Conservation (phyloP, 257 asterid species). For the Solanum appendiculatum region DNA sequence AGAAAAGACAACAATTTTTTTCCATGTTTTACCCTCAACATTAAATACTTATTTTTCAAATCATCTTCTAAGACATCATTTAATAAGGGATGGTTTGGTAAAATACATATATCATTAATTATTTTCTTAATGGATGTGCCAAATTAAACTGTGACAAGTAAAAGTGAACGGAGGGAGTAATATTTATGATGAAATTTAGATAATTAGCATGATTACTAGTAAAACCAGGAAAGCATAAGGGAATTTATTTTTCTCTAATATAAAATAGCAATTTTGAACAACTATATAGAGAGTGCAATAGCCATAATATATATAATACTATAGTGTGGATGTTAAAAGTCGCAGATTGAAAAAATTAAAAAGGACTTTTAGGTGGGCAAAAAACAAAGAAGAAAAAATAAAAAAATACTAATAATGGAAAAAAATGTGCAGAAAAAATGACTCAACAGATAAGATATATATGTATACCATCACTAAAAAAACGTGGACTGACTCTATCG, state of each 20-base stretch:
- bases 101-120: too few relatives aligned
- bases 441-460: background rate
- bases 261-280: background rate
- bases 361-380: background rate
- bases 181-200: background rate
- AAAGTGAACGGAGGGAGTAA: too few relatives aligned
- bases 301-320: background rate
- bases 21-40: too few relatives aligned
- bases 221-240: background rate
- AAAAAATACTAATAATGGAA: background rate
- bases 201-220: background rate
- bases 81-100: too few relatives aligned
- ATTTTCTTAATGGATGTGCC: too few relatives aligned
- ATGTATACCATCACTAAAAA: background rate
- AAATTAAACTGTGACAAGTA: too few relatives aligned
- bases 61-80: too few relatives aligned
- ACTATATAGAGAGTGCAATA: background rate
- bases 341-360: background rate
- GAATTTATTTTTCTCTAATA: background rate
- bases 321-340: background rate
- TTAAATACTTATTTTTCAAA: too few relatives aligned
- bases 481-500: background rate
- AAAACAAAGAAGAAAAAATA: background rate
- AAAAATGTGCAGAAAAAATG: background rate
- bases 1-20: too few relatives aligned